Base-by-base conservation (phyloP, 495 filamentous ascomycete species). In the Penicillium cinerascens region DNA sequence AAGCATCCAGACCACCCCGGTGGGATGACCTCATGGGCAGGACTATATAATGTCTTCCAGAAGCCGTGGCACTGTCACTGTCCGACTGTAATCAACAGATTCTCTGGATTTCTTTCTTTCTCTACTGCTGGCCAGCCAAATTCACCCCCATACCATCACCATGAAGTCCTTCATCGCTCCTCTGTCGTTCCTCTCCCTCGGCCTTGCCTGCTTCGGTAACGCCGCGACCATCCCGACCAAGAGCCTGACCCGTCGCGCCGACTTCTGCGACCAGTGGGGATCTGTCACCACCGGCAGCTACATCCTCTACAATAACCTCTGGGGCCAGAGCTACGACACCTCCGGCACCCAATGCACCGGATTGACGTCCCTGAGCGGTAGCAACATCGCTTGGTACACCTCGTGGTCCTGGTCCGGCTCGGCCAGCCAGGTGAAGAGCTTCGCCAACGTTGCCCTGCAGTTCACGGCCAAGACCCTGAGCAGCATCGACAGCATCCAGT, bases 271-370 rank as follows among this genome's bases (percentile, higher is more conserved):
- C 6, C 77, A 80, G 50, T 82, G 70, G 65, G 74, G 67, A 39
- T 67, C 72, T 8, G 55, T 60, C 38, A 65, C 58, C 5, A 70
- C 71, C 1, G 78, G 77, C 36, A 68, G 62, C 42, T 83, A 76
- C 59, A 82, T 72, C 46, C 48, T 84, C 43, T 77, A 77, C 62
- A 78, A 81, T 64, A 73, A 84, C 60, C 68, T 81, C 40, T 83
- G 80, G 79, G 80, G 80, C 23, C 37, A 61, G 44, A 51, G 51
- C 43, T 55, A 54, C 36, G 68, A 77, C 38, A 70, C 65, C 27
- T 66, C 71, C 22, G 84, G 83, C 27, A 73, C 57, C 13, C 82
- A 86, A 65, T 86, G 83, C 72, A 78, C 80, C 9, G 73, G 69
- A 1, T 62, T 84, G 22, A 74, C 79, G 59, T 73, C 73, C 10